Conservation (phyloP, 306 rosid genomes). For the Dryas alaskensis region DNA sequence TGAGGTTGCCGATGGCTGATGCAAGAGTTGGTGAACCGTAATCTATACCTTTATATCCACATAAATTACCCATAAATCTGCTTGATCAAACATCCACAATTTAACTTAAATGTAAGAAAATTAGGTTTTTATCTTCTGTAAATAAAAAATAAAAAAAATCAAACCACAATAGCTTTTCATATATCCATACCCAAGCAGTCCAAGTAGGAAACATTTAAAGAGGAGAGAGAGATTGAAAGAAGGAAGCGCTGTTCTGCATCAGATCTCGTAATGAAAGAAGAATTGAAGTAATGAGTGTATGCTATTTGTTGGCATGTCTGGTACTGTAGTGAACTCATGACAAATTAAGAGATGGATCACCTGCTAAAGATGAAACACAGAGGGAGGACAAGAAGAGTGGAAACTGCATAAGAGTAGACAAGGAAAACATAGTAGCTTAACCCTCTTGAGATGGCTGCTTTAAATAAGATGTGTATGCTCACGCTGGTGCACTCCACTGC, state of each 20-base stretch:
- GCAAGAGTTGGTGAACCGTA: conserved; percentile 53
- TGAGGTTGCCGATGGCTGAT: conserved; percentile 43
- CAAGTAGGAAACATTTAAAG: conserved; percentile 37
- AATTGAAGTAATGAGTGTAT: background rate
- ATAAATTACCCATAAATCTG: conserved; percentile 34
- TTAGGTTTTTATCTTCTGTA: too few relatives aligned
- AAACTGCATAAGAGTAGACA: conserved; percentile 41
- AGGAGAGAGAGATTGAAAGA: conserved; percentile 32
- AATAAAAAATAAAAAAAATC: background rate
- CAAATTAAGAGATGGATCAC: conserved; percentile 19
- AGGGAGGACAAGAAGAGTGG: conserved; percentile 48
- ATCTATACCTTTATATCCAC: conserved; percentile 44
- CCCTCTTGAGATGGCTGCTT: conserved; percentile 49
- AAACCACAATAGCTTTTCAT: background rate
- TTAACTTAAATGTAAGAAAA: background rate
- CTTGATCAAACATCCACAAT: background rate
- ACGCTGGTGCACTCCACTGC: conserved; percentile 45
- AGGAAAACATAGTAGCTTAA: conserved; percentile 52
- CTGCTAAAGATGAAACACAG: conserved; percentile 45
- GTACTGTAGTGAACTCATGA: too few relatives aligned
- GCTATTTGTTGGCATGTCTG: too few relatives aligned
- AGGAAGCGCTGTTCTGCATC: conserved; percentile 49
- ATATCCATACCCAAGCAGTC: conserved; percentile 42
- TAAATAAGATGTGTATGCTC: conserved; percentile 46
- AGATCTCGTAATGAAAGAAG: background rate